phyloP scores from a whole-genome alignment of 2,329 filamentous ascomycete genomes.

The Coniella lustricola region DNA sequence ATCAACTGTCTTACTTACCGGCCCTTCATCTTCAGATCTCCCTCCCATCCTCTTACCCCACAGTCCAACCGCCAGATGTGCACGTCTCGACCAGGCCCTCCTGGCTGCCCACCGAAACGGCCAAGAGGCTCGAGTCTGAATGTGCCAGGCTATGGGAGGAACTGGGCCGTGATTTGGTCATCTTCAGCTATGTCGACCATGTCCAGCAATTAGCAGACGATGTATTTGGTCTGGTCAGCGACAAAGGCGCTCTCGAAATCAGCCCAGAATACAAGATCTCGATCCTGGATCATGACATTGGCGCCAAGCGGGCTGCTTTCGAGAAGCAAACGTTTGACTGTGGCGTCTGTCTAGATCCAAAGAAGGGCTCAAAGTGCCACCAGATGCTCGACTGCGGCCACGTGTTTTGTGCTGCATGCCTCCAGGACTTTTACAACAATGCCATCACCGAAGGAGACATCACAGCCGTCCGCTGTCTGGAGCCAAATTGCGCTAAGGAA shows the following conservation, averaged over 20 bases:
- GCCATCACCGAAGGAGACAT: slow-evolving; percentile 84
- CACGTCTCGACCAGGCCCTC: slow-evolving; percentile 45
- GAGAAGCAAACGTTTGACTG: slow-evolving; percentile 82
- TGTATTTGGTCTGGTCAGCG: slow-evolving; percentile 50
- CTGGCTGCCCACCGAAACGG: slow-evolving; percentile 47
- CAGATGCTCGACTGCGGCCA: slow-evolving; percentile 77
- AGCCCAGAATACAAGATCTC: slow-evolving; percentile 56
- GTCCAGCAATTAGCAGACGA: slow-evolving; percentile 51
- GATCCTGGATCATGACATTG: slow-evolving; percentile 71
- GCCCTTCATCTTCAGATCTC: slow-evolving; percentile 46
- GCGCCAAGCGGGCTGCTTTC: slow-evolving; percentile 67
- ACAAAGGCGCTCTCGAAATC: slow-evolving; percentile 43
- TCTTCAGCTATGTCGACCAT: slow-evolving; percentile 58
- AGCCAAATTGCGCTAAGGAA: slow-evolving; percentile 69
- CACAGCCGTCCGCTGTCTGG: slow-evolving; percentile 69
- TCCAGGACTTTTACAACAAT: slow-evolving; percentile 83
- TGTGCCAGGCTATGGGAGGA: slow-evolving; percentile 54
- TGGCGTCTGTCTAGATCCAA: slow-evolving; percentile 83
- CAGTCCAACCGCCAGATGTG: slow-evolving; percentile 42
- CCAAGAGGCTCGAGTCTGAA: slow-evolving; percentile 44
- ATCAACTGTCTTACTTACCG: slow-evolving; percentile 51
- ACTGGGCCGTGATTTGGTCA: slow-evolving; percentile 49
- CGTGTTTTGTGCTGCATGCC: slow-evolving; percentile 83
- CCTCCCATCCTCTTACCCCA: slow-evolving; percentile 53
- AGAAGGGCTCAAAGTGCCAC: slow-evolving; percentile 79